Base-by-base conservation (phyloP, 2,329 filamentous ascomycete genomes). In the Fusarium lyarnte region DNA sequence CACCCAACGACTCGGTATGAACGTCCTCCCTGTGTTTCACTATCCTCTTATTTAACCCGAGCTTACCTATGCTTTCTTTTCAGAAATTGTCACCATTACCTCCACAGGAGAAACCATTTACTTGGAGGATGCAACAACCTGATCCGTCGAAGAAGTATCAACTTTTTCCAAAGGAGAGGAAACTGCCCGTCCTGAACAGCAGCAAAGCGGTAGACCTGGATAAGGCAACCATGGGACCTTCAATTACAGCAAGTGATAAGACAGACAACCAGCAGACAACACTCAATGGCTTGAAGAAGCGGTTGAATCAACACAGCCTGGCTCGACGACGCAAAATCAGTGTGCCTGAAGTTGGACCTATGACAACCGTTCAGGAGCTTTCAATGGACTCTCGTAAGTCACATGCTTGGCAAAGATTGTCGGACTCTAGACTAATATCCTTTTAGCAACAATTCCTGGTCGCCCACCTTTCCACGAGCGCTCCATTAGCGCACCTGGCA, bases 371-470 rank as follows among this genome's bases (percentile, higher is more conserved):
- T 19, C 89, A 92, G 71, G 90, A 92, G 77, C 81, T 87, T 53
- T 80, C 89, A 57, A 92, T 92, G 89, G 91, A 93, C 81, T 92
- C 91, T 76, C 91, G 91, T 93, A 84, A 83, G 90, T 57, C 17
- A 41, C 7, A 13, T 19, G 19, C 17, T 29, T 11, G 27, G 4
- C 13, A 14, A 39, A 31, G 19, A 49, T 42, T 21, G 47, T 31
- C 42, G 27, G 27, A 17, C 14, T 42, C 43, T 23, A 23, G 42
- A 71, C 73, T 80, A 31, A 79, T 63, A 25, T 11, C 78, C 55
- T 42, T 47, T 6, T 72, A 92, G 90, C 91, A 70, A 92, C 91
- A 33, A 91, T 92, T 73, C 91, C 91, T 38, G 90, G 90, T 43
- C 86, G 89, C 11, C 90, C 89, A 61, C 85, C 90, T 38, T 80